Evolutionary conservation across 495 filamentous ascomycete species (phyloP).

Genomic region (Neurospora tetraspora): DNA sequence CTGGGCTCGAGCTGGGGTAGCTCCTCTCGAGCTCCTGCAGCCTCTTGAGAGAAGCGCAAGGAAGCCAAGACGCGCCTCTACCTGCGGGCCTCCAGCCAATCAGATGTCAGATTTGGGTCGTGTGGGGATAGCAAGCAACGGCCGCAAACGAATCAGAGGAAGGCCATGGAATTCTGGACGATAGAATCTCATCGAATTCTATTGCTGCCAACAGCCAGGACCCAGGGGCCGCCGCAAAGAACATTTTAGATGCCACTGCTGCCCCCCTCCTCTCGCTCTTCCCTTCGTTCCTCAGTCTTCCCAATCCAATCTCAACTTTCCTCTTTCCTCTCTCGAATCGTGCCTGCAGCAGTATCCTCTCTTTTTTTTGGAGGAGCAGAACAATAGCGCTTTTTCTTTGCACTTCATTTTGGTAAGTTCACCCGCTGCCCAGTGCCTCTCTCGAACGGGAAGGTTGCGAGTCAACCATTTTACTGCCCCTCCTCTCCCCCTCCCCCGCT

Average conservation of each 20-base stretch:
- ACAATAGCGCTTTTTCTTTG: background rate
- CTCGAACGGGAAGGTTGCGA: background rate
- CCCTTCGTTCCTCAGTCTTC: conserved; percentile 8
- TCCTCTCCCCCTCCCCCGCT: background rate
- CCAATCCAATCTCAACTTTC: conserved; percentile 6
- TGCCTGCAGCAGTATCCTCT: background rate
- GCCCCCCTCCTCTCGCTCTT: conserved; percentile 8
- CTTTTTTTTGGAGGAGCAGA: conserved; percentile 2
- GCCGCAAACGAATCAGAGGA: conserved; percentile 23
- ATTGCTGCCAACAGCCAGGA: conserved; percentile 11
- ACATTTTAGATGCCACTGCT: conserved; percentile 27
- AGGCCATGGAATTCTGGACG: conserved; percentile 20
- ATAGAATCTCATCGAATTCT: conserved; percentile 33
- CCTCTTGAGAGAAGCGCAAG: conserved; percentile 7
- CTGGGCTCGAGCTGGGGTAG: background rate
- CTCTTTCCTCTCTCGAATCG: conserved; percentile 6
- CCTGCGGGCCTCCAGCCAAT: conserved; percentile 19
- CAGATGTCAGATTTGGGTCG: conserved; percentile 5
- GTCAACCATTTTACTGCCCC: background rate
- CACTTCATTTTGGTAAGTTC: conserved; percentile 2
- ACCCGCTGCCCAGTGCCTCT: background rate
- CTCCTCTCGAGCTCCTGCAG: conserved; percentile 16
- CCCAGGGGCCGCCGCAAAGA: conserved; percentile 14
- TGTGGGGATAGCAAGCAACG: conserved; percentile 16
- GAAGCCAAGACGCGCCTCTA: conserved; percentile 10